phyloP scores from a whole-genome alignment of 2,329 filamentous ascomycete species.

The Scytalidium lignicola region DNA sequence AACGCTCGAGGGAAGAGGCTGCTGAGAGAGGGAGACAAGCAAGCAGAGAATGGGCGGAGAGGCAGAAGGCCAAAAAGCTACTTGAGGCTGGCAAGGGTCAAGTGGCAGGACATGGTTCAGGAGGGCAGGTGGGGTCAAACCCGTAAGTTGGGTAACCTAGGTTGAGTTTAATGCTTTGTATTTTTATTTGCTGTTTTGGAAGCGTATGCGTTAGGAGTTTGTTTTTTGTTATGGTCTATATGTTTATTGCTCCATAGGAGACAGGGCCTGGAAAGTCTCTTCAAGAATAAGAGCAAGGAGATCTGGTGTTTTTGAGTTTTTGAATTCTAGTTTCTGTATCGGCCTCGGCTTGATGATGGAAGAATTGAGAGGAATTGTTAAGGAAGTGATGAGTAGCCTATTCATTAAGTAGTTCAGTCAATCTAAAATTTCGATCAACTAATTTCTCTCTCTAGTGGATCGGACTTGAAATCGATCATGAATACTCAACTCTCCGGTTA shows the following conservation, averaged over 20 bases:
- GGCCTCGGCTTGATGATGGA: not conserved
- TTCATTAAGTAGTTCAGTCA: not conserved
- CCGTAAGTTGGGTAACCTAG: not conserved
- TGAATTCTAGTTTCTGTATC: not conserved
- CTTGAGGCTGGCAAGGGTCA: slow-evolving; percentile 18
- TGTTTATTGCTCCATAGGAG: not conserved
- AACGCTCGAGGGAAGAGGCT: slow-evolving; percentile 52
- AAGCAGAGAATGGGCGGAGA: slow-evolving; percentile 59
- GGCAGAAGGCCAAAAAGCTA: slow-evolving; percentile 33
- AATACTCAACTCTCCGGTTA: too few species aligned
- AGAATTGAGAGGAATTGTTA: not conserved
- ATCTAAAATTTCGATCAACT: not conserved
- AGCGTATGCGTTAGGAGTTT: slow-evolving; percentile 11
- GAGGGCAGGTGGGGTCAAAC: slow-evolving; percentile 19
- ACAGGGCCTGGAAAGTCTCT: not conserved
- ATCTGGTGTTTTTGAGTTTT: not conserved
- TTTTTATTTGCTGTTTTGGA: not conserved
- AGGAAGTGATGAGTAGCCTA: not conserved
- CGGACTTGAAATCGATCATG: too few species aligned
- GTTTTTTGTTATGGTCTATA: not conserved
- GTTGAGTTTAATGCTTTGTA: not conserved
- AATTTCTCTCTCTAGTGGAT: not conserved
- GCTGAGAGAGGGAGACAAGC: slow-evolving; percentile 55
- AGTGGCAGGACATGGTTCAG: slow-evolving; percentile 19
- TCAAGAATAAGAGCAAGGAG: not conserved